Conservation (phyloP, 2,329 filamentous ascomycete genomes). For the Anthostomella pinea region DNA sequence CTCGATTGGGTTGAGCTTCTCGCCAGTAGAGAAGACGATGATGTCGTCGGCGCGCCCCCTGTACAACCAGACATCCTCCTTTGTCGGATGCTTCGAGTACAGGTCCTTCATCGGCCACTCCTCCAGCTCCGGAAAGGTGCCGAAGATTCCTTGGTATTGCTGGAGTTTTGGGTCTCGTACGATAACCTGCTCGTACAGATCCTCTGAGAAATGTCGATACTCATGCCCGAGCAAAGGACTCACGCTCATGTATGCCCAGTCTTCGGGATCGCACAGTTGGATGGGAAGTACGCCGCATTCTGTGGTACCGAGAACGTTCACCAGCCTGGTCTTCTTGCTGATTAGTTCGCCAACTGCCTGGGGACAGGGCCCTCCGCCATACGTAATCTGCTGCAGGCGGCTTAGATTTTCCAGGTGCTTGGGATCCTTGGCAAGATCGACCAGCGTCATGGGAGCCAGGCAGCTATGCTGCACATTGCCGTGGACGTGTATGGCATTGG, state of each 20-base stretch:
- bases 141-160: constrained; percentile 36
- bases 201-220: constrained; percentile 20
- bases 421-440: constrained; percentile 21
- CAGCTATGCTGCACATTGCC: constrained; percentile 14
- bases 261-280: constrained; percentile 20
- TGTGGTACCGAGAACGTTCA: constrained; percentile 31
- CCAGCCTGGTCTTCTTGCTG: constrained; percentile 22
- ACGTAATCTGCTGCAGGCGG: constrained; percentile 23
- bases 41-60: constrained; percentile 30
- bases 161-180: constrained; percentile 24
- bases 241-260: constrained; percentile 33
- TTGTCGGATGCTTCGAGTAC: constrained; percentile 34
- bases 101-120: constrained; percentile 42
- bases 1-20: constrained; percentile 40
- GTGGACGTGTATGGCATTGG: constrained; percentile 14
- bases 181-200: constrained; percentile 34
- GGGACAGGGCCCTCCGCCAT: constrained; percentile 30
- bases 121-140: constrained; percentile 37
- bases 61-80: constrained; percentile 32
- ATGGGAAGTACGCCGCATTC: constrained; percentile 25
- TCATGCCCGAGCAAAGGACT: constrained; percentile 22
- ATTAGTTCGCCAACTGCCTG: constrained; percentile 30
- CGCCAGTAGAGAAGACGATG: constrained; percentile 37
- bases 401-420: constrained; percentile 19
- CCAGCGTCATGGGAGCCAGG: constrained; percentile 18